These are phyloP conservation scores for Chlorophyllum brunneum DNA, from an alignment of 768 basidiomycete species.

Conservation along the genomic window DNA sequence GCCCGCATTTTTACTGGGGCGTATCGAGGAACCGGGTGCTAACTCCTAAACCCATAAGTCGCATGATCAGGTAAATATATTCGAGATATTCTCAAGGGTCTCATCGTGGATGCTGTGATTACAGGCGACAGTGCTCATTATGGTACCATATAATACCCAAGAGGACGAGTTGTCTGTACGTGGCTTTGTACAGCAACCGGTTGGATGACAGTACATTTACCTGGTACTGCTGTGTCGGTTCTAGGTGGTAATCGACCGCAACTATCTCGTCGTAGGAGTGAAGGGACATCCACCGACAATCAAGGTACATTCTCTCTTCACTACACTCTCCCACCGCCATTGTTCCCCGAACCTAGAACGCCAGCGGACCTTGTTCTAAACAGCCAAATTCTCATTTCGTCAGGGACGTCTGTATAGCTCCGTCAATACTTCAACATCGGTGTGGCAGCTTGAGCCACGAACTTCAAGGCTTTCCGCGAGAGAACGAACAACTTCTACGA, in stretches of 20 bases:
- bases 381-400: conserved; percentile 3
- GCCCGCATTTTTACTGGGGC: conserved; percentile 19
- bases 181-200: background rate
- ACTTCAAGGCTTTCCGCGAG: conserved; percentile 48
- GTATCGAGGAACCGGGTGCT: conserved; percentile 15
- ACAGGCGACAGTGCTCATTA: conserved; percentile 73
- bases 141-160: conserved; percentile 67
- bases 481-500: conserved; percentile 71
- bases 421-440: conserved; percentile 60
- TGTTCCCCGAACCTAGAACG: background rate
- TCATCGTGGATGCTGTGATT: conserved; percentile 11
- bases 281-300: conserved; percentile 66
- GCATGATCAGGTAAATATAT: conserved; percentile 70
- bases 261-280: conserved; percentile 71
- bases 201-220: background rate
- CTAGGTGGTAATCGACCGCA: conserved; percentile 70
- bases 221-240: background rate
- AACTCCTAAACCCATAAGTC: conserved; percentile 44
- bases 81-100: conserved; percentile 8
- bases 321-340: background rate
- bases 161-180: conserved; percentile 68
- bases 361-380: background rate
- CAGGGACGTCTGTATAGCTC: conserved; percentile 74
- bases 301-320: conserved; percentile 46
- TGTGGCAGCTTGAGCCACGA: conserved; percentile 81